Conservation (phyloP, 345 rosid genomes). For the Raphanus sativus region DNA sequence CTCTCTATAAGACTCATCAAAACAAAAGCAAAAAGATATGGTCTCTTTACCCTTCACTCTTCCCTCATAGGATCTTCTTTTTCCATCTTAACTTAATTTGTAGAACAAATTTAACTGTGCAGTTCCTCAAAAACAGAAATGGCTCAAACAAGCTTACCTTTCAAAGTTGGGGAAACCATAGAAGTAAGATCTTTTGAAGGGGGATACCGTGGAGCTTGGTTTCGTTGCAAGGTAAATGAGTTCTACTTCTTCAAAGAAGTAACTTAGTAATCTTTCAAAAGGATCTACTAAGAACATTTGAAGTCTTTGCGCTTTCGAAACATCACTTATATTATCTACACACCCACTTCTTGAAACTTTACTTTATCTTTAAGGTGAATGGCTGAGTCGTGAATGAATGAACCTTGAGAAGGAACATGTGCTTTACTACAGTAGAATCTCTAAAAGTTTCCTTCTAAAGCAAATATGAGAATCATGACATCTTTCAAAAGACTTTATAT, state of each 20-base stretch:
- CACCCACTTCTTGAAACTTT: not conserved
- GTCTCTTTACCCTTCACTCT: not conserved
- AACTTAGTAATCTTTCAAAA: not conserved
- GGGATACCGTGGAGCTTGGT: conserved; percentile 83
- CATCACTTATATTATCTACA: not conserved
- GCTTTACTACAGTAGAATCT: not conserved
- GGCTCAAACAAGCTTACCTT: conserved; percentile 26
- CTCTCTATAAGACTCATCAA: not conserved
- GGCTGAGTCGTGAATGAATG: not conserved
- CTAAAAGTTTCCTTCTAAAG: not conserved
- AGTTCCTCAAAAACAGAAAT: not conserved
- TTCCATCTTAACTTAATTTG: not conserved
- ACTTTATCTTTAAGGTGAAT: not conserved
- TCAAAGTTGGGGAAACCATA: conserved; percentile 49
- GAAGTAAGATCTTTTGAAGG: conserved; percentile 46
- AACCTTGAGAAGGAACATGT: not conserved
- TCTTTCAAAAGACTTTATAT: not conserved
- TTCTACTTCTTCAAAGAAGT: not conserved
- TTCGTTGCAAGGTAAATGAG: conserved; percentile 62
- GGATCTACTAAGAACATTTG: not conserved
- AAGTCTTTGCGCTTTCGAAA: not conserved
- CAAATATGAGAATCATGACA: not conserved
- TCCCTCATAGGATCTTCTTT: not conserved
- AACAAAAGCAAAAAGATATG: not conserved
- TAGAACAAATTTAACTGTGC: not conserved